A percentile compares a stretch with the other conserved stretches of the same genome.
phyloP scores from a whole-genome alignment of 176 grass and related monocot species.

The Cocos nucifera region DNA sequence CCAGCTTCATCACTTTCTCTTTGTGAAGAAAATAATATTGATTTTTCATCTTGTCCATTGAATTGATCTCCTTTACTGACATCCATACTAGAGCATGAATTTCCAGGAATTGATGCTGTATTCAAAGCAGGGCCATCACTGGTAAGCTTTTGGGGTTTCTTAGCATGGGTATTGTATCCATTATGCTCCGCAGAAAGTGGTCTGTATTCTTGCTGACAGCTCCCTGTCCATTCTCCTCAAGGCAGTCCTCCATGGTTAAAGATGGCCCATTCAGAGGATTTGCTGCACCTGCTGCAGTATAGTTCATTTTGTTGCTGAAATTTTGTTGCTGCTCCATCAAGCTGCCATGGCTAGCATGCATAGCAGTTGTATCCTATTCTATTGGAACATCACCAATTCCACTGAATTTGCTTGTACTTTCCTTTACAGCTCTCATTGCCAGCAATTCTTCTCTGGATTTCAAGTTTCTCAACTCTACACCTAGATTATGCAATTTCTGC shows the following conservation, averaged over 20 bases:
- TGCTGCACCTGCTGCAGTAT: conserved; percentile 23
- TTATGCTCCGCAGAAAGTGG: conserved; percentile 27
- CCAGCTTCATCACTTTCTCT: conserved; percentile 12
- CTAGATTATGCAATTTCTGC: conserved; percentile 58
- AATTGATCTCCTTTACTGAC: conserved; percentile 34
- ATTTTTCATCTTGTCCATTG: conserved; percentile 26
- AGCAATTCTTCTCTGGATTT: conserved; percentile 64
- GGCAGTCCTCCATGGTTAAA: conserved; percentile 15
- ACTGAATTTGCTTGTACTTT: conserved; percentile 20
- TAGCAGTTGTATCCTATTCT: conserved; percentile 29
- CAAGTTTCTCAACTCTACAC: conserved; percentile 70
- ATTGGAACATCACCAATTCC: conserved; percentile 13
- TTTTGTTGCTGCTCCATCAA: conserved; percentile 40
- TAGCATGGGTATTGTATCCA: conserved; percentile 19
- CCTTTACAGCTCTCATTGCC: conserved; percentile 28
- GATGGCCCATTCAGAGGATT: conserved; percentile 23
- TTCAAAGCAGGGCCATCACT: neutral
- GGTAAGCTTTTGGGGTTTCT: conserved; percentile 3
- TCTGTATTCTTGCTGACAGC: conserved; percentile 41
- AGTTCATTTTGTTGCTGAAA: conserved; percentile 14
- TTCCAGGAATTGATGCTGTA: neutral
- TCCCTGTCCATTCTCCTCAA: conserved; percentile 31
- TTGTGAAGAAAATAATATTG: conserved; percentile 18
- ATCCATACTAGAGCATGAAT: conserved; percentile 17
- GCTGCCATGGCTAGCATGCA: conserved; percentile 36